A percentile compares a stretch with the other conserved stretches of the same genome.
Conservation (phyloP, 139 green algal genomes). For the Picochlorum sp. region DNA sequence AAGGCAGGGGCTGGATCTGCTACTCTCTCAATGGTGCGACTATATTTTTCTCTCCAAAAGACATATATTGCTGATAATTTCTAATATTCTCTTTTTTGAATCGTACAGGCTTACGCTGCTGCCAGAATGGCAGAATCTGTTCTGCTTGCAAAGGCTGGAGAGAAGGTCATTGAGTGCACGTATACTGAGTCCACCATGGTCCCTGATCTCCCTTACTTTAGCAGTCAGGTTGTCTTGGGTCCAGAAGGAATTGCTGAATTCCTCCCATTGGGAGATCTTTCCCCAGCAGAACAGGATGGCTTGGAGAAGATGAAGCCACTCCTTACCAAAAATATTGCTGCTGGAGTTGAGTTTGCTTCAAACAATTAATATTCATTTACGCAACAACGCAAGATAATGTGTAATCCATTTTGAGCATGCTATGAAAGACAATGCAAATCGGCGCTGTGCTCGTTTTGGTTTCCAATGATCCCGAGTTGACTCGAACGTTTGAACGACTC, state of each 20-base stretch:
- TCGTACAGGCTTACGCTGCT: constrained; percentile 60
- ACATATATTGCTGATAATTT: not conserved
- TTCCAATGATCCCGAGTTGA: too few species aligned
- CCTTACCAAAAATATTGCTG: constrained; percentile 73
- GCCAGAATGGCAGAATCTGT: constrained; percentile 72
- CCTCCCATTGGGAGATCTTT: constrained; percentile 63
- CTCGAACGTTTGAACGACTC: too few species aligned
- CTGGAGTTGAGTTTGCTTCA: constrained; percentile 72
- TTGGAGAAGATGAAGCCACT: constrained; percentile 39
- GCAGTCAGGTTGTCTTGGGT: constrained; percentile 64
- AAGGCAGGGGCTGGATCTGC: constrained; percentile 76
- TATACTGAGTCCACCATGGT: constrained; percentile 49
- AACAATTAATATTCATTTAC: too few species aligned
- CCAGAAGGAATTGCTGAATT: constrained; percentile 67
- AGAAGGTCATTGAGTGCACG: constrained; percentile 62
- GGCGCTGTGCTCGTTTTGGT: too few species aligned
- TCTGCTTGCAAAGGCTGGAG: constrained; percentile 67
- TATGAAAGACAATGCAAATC: too few species aligned
- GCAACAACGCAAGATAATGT: too few species aligned
- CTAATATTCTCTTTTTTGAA: not conserved
- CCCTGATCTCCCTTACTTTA: constrained; percentile 58
- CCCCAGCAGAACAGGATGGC: constrained; percentile 32
- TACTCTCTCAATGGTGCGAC: constrained; percentile 73
- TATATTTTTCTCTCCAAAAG: constrained; percentile 5
- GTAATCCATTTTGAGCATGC: too few species aligned